Evolutionary conservation across 305 asterid species (phyloP).

Genomic region (Fraxinus dipetala): DNA sequence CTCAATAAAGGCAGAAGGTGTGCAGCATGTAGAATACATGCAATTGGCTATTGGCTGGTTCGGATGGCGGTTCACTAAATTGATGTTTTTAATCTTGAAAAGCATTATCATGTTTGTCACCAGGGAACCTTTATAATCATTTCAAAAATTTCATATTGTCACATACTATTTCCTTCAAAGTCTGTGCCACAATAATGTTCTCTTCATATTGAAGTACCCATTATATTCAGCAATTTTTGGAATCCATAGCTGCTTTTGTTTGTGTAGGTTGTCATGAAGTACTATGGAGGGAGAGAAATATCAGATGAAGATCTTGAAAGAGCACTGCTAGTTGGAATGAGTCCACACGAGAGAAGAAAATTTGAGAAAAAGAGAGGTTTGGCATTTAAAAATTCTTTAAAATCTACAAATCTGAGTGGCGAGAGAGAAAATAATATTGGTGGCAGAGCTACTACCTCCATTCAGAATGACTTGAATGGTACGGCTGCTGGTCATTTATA

Average conservation of each 20-base stretch:
- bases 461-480: conserved; percentile 16
- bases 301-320: conserved; percentile 76
- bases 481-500: conserved; percentile 15
- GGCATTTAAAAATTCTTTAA: conserved; percentile 36
- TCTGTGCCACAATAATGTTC: neutral
- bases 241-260: neutral
- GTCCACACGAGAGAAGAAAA: conserved; percentile 75
- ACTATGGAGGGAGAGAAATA: conserved; percentile 88
- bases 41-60: neutral
- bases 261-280: conserved; percentile 62
- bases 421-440: conserved; percentile 12
- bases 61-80: neutral
- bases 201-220: neutral
- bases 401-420: conserved; percentile 20
- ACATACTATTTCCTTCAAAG: neutral
- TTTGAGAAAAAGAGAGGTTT: conserved; percentile 63
- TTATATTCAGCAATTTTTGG: neutral
- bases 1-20: neutral
- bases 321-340: conserved; percentile 85
- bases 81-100: neutral
- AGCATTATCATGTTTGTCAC: neutral
- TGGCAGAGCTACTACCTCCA: conserved; percentile 19
- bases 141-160: neutral
- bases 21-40: neutral
- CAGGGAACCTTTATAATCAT: neutral